Evolutionary conservation across 805 yeast species (phyloP).

Genomic region (Yueomyces sinensis): DNA sequence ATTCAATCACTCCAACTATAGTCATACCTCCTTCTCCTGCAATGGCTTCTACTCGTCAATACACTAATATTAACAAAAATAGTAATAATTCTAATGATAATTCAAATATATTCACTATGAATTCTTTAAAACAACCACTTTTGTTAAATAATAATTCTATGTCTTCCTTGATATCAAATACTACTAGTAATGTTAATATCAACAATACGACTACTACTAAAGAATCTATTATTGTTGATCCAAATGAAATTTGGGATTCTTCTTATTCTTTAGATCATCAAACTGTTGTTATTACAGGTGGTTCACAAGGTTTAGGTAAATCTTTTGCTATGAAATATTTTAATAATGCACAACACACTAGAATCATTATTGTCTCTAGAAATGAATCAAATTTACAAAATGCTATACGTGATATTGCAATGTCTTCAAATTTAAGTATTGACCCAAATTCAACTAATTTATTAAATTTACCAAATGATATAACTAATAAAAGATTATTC

Average conservation of each 20-base stretch:
- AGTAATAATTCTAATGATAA: too few species aligned
- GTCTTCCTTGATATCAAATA: too few species aligned
- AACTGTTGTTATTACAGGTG: slow-evolving; percentile 75
- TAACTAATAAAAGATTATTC: slow-evolving; percentile 18
- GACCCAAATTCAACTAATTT: not conserved
- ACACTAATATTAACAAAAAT: too few species aligned
- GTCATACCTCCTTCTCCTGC: too few species aligned
- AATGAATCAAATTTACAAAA: slow-evolving; percentile 43
- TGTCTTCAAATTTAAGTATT: slow-evolving; percentile 1
- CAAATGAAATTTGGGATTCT: not conserved
- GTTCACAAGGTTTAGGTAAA: slow-evolving; percentile 86
- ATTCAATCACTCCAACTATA: too few species aligned
- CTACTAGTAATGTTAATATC: too few species aligned
- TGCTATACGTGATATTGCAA: slow-evolving; percentile 33
- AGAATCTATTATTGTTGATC: too few species aligned
- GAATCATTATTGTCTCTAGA: slow-evolving; percentile 67
- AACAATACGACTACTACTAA: too few species aligned
- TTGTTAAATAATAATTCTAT: too few species aligned
- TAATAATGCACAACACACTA: slow-evolving; percentile 33
- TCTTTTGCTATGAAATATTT: slow-evolving; percentile 53
- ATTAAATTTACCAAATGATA: not conserved
- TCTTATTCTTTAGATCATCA: slow-evolving; percentile 29
- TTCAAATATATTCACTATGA: too few species aligned
- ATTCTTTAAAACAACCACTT: too few species aligned
- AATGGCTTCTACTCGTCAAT: too few species aligned